These are phyloP conservation scores for Candida ipomoeae DNA, from an alignment of 805 yeast genomes.

Conservation along the genomic window DNA sequence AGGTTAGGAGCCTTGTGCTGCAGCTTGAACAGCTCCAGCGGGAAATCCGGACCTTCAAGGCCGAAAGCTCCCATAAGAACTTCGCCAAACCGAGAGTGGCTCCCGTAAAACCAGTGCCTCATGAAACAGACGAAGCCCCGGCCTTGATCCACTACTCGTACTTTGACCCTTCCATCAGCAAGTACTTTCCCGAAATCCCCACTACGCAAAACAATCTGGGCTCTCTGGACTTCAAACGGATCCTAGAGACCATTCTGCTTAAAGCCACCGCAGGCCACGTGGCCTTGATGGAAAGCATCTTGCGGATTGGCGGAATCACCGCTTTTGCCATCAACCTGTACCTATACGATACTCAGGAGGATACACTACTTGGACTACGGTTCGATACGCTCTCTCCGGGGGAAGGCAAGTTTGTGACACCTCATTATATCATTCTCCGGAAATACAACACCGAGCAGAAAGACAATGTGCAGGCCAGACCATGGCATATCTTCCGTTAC, in stretches of 20 bases:
- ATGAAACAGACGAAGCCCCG: conserved; percentile 14
- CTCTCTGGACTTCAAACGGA: not conserved
- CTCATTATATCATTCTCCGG: conserved; percentile 48
- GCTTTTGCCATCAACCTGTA: conserved; percentile 46
- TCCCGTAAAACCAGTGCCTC: not conserved
- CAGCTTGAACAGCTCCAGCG: conserved; percentile 10
- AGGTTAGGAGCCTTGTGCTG: conserved; percentile 11
- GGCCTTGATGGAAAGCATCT: conserved; percentile 42
- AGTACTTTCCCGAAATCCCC: conserved; percentile 10
- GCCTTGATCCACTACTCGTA: conserved; percentile 15
- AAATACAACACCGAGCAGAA: not conserved
- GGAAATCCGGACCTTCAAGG: conserved; percentile 14
- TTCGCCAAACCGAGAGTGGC: conserved; percentile 9
- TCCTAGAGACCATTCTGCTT: conserved; percentile 10
- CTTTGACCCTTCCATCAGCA: conserved; percentile 17
- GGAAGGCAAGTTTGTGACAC: conserved; percentile 26
- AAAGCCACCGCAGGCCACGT: conserved; percentile 10
- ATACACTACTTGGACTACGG: conserved; percentile 44
- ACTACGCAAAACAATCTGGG: not conserved
- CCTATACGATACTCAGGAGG: conserved; percentile 23
- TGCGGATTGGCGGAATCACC: conserved; percentile 47
- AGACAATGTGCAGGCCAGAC: not conserved
- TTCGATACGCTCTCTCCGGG: conserved; percentile 39
- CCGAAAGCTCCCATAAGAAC: conserved; percentile 11
- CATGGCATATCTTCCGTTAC: conserved; percentile 33